A percentile compares a stretch with the other conserved stretches of the same genome.
These are phyloP conservation scores for Aspergillus latus DNA, from an alignment of 2,329 filamentous ascomycete species.

Conservation along the genomic window DNA sequence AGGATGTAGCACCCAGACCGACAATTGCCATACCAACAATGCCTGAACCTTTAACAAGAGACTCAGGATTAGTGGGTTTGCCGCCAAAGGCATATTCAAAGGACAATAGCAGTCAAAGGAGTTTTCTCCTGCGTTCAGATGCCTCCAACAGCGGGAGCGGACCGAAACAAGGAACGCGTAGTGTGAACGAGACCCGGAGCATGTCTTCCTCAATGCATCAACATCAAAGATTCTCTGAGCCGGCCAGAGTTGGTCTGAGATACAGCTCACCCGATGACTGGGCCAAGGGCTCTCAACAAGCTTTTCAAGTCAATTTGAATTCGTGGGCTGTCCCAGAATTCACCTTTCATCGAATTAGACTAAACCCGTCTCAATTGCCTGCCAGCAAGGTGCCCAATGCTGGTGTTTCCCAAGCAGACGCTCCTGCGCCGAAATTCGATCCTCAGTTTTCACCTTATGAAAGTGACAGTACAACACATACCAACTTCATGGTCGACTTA, in stretches of 20 bases:
- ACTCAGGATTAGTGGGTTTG: conserved; percentile 13
- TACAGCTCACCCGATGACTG: not conserved
- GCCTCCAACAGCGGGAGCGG: conserved; percentile 30
- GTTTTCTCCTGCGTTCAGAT: conserved; percentile 41
- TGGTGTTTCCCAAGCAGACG: conserved; percentile 7
- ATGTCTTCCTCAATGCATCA: conserved; percentile 3
- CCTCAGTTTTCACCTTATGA: conserved; percentile 60
- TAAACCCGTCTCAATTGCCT: conserved; percentile 66
- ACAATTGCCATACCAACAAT: conserved; percentile 56
- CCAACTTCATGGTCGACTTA: conserved; percentile 70
- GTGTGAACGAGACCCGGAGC: conserved; percentile 9
- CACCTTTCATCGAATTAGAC: conserved; percentile 66
- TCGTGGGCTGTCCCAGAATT: conserved; percentile 79
- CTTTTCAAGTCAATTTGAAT: conserved; percentile 66
- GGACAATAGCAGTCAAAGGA: conserved; percentile 27
- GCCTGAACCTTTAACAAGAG: conserved; percentile 44
- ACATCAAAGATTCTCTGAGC: not conserved
- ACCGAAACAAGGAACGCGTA: conserved; percentile 17
- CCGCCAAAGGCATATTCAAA: conserved; percentile 20
- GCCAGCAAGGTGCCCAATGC: conserved; percentile 24
- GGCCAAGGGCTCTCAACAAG: conserved; percentile 2
- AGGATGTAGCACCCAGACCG: conserved; percentile 57
- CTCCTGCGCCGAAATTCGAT: conserved; percentile 45
- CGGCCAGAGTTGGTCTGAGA: not conserved
- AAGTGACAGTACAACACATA: conserved; percentile 67